Evolutionary conservation across 176 grass and related monocot genomes (phyloP), one percentile per base, ranked within the genome.

Genomic region (Themeda triandra): DNA sequence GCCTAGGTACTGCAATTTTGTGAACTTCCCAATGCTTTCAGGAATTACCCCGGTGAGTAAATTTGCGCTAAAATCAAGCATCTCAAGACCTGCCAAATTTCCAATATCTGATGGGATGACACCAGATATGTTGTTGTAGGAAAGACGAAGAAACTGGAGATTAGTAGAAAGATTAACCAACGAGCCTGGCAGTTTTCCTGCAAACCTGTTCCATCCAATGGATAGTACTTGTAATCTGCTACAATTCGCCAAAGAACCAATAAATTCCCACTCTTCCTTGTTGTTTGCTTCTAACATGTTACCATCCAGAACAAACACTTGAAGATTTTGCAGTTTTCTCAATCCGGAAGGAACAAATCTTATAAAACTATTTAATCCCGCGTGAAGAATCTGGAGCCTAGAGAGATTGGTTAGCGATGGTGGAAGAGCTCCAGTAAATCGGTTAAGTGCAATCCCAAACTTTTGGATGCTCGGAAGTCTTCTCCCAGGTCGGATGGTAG

Each of bases 1-100:
- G 1, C 23, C 28, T 59, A 72, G n/a, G 10, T 9, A 0, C 4
- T 42, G 13, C 67, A 82, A 72, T 42, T n/a, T 67, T 60, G 33
- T 72, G 31, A 82, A 49, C 67, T 82, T 82, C 15, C 49, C 66
- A 30, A 82, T 82, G 67, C 51, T 82, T 69, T 72, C 80, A 59
- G 80, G 80, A 72, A 82, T 60, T 0, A 6, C 1, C n/a, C 80
- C 67, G 30, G 14, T 60, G 48, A 82, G 79, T 27, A 82, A 71
- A 33, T 82, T 82, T n/a, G 0, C 0, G 6, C 0, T 9, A 40
- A 82, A 9, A 41, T 28, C 3, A 42, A 82, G 67, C 14, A 0
- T 17, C 49, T 60, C 24, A 13, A 82, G 80, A 42, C 35, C 6
- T 60, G 0, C 36, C 36, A 37, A 37, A 37, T 37, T 37, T n/a